Conservation (phyloP, 768 basidiomycete genomes). For the Chlorophyllum brunneum region DNA sequence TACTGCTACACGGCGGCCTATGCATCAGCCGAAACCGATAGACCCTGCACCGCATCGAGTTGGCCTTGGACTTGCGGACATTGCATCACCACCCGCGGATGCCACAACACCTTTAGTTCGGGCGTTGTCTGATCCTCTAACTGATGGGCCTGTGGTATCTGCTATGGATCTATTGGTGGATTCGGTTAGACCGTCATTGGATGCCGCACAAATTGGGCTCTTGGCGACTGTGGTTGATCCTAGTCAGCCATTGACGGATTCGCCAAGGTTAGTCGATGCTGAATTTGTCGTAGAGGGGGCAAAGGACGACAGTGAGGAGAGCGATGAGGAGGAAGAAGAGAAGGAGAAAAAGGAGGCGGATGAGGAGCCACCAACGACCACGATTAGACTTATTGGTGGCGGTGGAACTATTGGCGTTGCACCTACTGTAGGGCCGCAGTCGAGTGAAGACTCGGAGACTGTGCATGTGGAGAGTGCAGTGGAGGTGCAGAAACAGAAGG, state of each 20-base stretch:
- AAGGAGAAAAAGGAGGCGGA: neutral
- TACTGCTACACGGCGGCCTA: neutral
- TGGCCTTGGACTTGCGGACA: constrained; percentile 8
- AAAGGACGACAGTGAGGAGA: too few species aligned
- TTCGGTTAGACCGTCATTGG: constrained; percentile 5
- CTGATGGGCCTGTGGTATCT: neutral
- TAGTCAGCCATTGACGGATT: neutral
- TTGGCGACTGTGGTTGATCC: neutral
- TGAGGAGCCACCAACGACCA: constrained; percentile 31
- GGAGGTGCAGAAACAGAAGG: constrained; percentile 29
- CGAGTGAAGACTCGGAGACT: constrained; percentile 18
- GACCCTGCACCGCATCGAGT: neutral
- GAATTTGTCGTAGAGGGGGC: neutral
- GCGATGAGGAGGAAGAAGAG: constrained; percentile 11
- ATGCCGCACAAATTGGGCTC: neutral
- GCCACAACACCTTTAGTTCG: constrained; percentile 16
- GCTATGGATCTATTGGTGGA: constrained; percentile 7
- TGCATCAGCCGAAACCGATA: neutral
- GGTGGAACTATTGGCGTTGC: constrained; percentile 41
- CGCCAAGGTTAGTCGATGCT: constrained; percentile 4
- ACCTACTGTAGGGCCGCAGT: constrained; percentile 8
- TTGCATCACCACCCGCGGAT: constrained; percentile 8
- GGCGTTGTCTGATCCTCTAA: constrained; percentile 18
- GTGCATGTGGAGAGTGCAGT: constrained; percentile 23
- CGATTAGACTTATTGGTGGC: constrained; percentile 58